Evolutionary conservation across 2,329 filamentous ascomycete species (phyloP).

Genomic region (Ophiostoma pallidulum): DNA sequence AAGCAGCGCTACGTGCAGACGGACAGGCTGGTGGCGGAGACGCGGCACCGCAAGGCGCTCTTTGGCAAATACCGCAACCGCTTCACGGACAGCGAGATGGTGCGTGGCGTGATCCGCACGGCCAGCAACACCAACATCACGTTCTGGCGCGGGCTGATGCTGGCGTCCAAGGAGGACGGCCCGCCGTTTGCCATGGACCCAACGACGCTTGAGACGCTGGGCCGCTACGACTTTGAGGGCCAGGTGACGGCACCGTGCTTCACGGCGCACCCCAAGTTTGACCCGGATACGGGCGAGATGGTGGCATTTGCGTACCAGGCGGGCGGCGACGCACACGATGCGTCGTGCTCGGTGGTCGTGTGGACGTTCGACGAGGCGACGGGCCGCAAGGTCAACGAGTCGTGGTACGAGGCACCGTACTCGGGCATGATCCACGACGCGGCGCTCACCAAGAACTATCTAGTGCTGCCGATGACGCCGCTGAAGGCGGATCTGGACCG

Average conservation of each 20-base stretch:
- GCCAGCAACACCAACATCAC: conserved; percentile 52
- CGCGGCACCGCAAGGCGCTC: conserved; percentile 26
- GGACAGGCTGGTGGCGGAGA: conserved; percentile 25
- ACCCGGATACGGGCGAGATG: conserved; percentile 42
- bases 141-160: conserved; percentile 45
- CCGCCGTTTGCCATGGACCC: conserved; percentile 44
- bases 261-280: conserved; percentile 44
- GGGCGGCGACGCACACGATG: conserved; percentile 34
- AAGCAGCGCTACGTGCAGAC: conserved; percentile 35
- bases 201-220: conserved; percentile 37
- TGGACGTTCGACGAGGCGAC: conserved; percentile 35
- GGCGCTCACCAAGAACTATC: conserved; percentile 37
- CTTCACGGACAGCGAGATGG: conserved; percentile 45
- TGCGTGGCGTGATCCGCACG: conserved; percentile 45
- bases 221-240: conserved; percentile 42
- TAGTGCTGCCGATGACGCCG: conserved; percentile 39
- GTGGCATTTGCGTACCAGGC: conserved; percentile 42
- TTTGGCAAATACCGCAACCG: conserved; percentile 50
- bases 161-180: conserved; percentile 47
- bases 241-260: conserved; percentile 39
- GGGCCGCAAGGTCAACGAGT: conserved; percentile 36
- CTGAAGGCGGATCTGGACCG: conserved; percentile 35
- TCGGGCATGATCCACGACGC: conserved; percentile 45
- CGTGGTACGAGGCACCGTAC: conserved; percentile 40
- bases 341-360: conserved; percentile 33